Conservation (phyloP, 2,329 filamentous ascomycete species). For the Dactylellina drechsleri region DNA sequence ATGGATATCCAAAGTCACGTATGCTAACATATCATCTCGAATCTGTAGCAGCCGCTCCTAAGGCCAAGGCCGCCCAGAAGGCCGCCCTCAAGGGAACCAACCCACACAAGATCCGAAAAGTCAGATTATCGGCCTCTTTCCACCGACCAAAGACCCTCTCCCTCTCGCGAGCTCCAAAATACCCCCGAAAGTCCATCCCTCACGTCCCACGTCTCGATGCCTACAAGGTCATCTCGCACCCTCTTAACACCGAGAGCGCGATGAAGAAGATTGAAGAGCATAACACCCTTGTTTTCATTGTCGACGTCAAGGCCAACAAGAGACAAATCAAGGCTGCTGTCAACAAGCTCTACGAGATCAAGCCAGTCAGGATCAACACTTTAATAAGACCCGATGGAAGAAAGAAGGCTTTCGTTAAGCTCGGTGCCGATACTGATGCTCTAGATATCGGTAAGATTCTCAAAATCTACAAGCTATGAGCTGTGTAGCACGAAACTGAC, state of each 20-base stretch:
- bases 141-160: constrained; percentile 96
- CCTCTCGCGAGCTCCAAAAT: constrained; percentile 90
- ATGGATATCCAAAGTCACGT: not conserved
- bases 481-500: constrained; percentile 15
- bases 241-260: constrained; percentile 98
- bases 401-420: constrained; percentile 98
- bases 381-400: constrained; percentile 95
- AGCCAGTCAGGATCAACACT: constrained; percentile 99
- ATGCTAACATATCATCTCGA: constrained; percentile 28
- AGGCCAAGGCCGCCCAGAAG: constrained; percentile 94
- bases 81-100: constrained; percentile 87
- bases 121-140: constrained; percentile 92
- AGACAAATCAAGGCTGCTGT: constrained; percentile 97
- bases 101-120: constrained; percentile 90
- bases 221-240: constrained; percentile 97
- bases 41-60: constrained; percentile 73
- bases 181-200: constrained; percentile 93
- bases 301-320: constrained; percentile 98
- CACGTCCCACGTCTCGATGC: constrained; percentile 92
- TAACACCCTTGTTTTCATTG: constrained; percentile 99
- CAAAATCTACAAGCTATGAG: not conserved
- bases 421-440: constrained; percentile 96
- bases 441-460: constrained; percentile 75
- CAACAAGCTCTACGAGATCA: constrained; percentile 99
- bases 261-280: constrained; percentile 99